Evolutionary conservation across 1,139 yeast genomes (phyloP), one percentile per base, ranked within the genome.

Genomic region (Diutina neorugosa): DNA sequence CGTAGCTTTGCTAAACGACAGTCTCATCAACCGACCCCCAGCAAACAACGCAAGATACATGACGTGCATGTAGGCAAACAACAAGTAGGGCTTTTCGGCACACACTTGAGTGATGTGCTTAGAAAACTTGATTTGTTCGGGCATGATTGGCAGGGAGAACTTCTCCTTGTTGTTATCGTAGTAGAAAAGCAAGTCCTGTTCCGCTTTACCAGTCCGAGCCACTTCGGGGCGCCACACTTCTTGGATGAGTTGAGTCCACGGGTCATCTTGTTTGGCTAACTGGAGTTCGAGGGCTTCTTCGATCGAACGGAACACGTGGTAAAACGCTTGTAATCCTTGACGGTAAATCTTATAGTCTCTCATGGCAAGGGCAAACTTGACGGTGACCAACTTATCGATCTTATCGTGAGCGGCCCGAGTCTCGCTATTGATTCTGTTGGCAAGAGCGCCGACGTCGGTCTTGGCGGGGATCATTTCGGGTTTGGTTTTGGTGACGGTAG

Each of bases 41-140:
- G 96, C 96, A 69, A 88, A 88, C 52, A 88, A 74, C 1, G 94
- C 96, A 63, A 87, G 71, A 66, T 88, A 88, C 82, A 87, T 77
- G 50, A 86, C 94, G 63, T 87, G 96, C 70, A 88, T 79, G 66
- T 87, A 87, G n/a, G 96, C 95, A 55, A 88, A 71, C 44, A 87
- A 68, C 42, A 86, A 68, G 61, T 85, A 80, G 8, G 96, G 96
- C 62, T 84, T 83, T 52, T 77, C 81, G 40, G 65, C 64, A 23
- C 85, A 76, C 7, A 72, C 76, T 52, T 69, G 63, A 52, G 72
- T 68, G 54, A 88, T 85, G 63, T 84, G 90, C 50, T 81, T 66
- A 42, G 75, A 76, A 61, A 85, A 85, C 47, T 70, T 80, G 52
- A 80, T 77, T 65, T 86, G 90, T 58, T 77, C 78, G 1, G 78